Evolutionary conservation across 1,284 basidiomycete species (phyloP), one percentile per base, ranked within the genome.

Genomic region (Ustilago bromivora): DNA sequence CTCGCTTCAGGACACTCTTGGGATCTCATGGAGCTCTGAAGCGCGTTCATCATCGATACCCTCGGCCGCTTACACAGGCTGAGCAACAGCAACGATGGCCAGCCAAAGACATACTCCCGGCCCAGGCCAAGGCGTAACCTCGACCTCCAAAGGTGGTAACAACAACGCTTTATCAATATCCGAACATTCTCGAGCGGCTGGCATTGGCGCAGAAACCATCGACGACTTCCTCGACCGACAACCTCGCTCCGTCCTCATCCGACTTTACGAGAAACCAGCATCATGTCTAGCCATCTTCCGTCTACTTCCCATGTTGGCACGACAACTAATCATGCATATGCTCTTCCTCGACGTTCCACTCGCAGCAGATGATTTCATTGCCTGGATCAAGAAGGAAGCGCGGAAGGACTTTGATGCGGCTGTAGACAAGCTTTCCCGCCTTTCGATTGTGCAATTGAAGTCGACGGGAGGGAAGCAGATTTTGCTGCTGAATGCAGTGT

Each of bases 201-300:
- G 77, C n/a, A 79, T 80, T 31, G 78, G 78, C 4, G 71, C 78
- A 1, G 78, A 82, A 51, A 81, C 81, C 41, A 84, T 89, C 60
- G 87, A 89, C 66, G 81, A 91, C 1, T 98, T 97, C 87, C 89
- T 99, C 41, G 92, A 94, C 78, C 91, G 91, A 8, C 94, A 97
- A 83, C 92, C 94, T 0, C 92, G 94, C 83, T 92, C 90, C 57
- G 92, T 93, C 46, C 89, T 96, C 66, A 92, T 91, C 56, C 90
- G 94, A 55, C 89, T 98, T 56, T 99, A 97, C 86, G 90, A 92
- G 82, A 91, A 91, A 19, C 95, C 96, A 23, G 96, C 95, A 2
- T 93, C 94, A 86, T 97, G 95, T 87, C 90, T 99, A 38, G 94
- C 95, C 51, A 92, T 99, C 86, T 95, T 98, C 86, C 91, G 96